Conservation (phyloP, 352 stramenopile species). For the Pythium biforme region DNA sequence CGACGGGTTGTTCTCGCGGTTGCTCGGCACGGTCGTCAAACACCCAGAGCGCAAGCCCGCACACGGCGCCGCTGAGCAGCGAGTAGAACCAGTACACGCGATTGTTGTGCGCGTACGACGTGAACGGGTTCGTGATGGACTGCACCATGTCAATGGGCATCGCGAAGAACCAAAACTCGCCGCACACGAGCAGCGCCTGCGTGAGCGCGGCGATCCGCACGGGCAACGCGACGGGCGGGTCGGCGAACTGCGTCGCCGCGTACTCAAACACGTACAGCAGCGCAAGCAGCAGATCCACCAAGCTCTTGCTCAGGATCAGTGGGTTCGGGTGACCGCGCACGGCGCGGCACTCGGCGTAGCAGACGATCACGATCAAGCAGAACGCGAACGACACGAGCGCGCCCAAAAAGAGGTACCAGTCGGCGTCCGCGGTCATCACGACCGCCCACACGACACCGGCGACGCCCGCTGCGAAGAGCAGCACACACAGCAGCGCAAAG, state of each 20-base stretch:
- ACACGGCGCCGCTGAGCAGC: constrained; percentile 64
- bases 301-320: constrained; percentile 86
- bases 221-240: constrained; percentile 45
- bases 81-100: constrained; percentile 85
- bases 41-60: constrained; percentile 60
- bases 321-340: constrained; percentile 77
- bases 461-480: constrained; percentile 18
- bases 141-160: constrained; percentile 89
- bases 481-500: constrained; percentile 2
- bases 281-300: constrained; percentile 73
- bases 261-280: constrained; percentile 79
- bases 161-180: constrained; percentile 89
- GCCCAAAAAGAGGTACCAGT: constrained; percentile 61
- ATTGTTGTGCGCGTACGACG: constrained; percentile 83
- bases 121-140: constrained; percentile 89
- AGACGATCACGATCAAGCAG: constrained; percentile 70
- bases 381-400: constrained; percentile 69
- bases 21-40: constrained; percentile 35
- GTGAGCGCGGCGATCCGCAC: constrained; percentile 66
- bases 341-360: constrained; percentile 54
- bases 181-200: constrained; percentile 76
- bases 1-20: constrained; percentile 24
- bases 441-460: constrained; percentile 22
- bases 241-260: constrained; percentile 59
- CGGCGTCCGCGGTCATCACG: constrained; percentile 22